Evolutionary conservation across 2,329 filamentous ascomycete species (phyloP).

Genomic region (Penicillium sp.): DNA sequence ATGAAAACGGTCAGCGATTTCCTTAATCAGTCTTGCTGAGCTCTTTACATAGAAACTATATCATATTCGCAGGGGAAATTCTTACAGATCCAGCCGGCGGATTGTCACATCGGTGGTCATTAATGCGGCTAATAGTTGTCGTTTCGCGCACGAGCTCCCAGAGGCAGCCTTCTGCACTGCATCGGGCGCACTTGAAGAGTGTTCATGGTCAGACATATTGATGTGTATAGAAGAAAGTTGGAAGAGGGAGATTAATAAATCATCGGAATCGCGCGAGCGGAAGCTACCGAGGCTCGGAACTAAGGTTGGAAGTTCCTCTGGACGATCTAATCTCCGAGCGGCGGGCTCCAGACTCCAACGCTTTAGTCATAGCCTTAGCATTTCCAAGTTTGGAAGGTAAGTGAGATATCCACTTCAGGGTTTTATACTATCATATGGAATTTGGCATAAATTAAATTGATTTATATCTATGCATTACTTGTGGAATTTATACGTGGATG

Average conservation of each 20-base stretch:
- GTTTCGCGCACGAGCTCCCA: conserved; percentile 23
- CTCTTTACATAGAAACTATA: background rate
- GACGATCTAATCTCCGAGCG: conserved; percentile 10
- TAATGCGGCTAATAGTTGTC: conserved; percentile 29
- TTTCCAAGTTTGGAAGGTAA: background rate
- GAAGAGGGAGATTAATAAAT: conserved; percentile 5
- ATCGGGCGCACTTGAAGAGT: conserved; percentile 11
- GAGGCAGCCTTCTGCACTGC: conserved; percentile 18
- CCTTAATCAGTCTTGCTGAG: background rate
- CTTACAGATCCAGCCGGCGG: conserved; percentile 34
- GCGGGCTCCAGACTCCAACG: background rate
- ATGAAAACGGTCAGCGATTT: conserved; percentile 9
- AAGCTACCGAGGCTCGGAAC: conserved; percentile 33
- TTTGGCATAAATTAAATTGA: too few relatives aligned
- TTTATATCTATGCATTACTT: too few relatives aligned
- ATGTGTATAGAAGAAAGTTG: background rate
- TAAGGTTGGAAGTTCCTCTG: conserved; percentile 16
- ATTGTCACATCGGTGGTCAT: conserved; percentile 31
- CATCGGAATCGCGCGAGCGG: conserved; percentile 11
- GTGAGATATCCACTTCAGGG: background rate
- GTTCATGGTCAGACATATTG: conserved; percentile 26
- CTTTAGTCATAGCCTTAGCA: background rate
- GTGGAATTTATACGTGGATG: background rate
- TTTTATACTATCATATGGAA: too few relatives aligned
- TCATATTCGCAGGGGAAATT: background rate